A percentile compares a stretch with the other conserved stretches of the same genome.
Conservation (phyloP, 495 filamentous ascomycete genomes). For the Lasiosphaeria ovina region DNA sequence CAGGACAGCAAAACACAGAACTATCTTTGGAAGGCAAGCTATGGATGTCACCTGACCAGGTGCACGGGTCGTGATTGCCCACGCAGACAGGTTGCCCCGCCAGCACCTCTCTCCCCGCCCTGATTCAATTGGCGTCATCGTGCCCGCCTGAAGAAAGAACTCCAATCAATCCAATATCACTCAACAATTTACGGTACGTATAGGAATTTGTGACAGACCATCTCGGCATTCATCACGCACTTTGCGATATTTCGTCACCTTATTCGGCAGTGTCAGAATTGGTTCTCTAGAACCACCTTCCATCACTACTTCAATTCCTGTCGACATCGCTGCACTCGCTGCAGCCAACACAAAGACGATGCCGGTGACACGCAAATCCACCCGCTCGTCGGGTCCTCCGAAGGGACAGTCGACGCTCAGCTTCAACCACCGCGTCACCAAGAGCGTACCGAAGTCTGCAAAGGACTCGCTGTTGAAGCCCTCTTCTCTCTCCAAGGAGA, state of each 20-base stretch:
- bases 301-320: not conserved
- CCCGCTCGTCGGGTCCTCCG: slow-evolving; percentile 41
- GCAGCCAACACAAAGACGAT: slow-evolving; percentile 37
- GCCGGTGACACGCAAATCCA: slow-evolving; percentile 65
- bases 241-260: not conserved
- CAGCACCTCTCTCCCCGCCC: slow-evolving; percentile 13
- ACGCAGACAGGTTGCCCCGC: slow-evolving; percentile 27
- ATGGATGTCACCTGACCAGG: slow-evolving; percentile 30
- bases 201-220: not conserved
- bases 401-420: slow-evolving; percentile 68
- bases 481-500: slow-evolving; percentile 26
- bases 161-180: not conserved
- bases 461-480: slow-evolving; percentile 40
- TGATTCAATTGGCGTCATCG: not conserved
- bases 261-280: too few species aligned
- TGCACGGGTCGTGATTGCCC: slow-evolving; percentile 21
- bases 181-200: not conserved
- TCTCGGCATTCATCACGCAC: not conserved
- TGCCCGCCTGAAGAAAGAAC: not conserved
- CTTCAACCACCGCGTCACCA: slow-evolving; percentile 75
- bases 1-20: too few species aligned
- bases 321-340: not conserved
- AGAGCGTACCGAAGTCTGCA: slow-evolving; percentile 56
- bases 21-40: too few species aligned
- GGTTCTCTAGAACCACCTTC: too few species aligned